Conservation (phyloP, 306 rosid genomes). For the Quercus ilex region DNA sequence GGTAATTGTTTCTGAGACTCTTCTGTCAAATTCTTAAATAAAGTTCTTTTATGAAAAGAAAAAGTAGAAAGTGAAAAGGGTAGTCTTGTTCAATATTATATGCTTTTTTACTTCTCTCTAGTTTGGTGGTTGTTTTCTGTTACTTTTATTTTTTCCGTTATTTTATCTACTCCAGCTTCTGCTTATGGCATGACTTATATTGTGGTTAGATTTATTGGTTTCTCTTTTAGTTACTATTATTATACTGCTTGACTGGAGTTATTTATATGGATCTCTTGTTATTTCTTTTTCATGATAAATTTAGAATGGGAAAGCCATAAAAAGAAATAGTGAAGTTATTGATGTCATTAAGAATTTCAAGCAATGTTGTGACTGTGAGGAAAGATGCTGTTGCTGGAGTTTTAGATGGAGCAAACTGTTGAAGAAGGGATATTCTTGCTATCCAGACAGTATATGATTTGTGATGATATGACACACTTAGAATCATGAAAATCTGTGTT, state of each 20-base stretch:
- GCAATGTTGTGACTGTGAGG: too few species aligned
- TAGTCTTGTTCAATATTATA: background rate
- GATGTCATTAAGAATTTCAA: background rate
- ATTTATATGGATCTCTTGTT: background rate
- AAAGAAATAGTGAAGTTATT: background rate
- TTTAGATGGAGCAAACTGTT: background rate
- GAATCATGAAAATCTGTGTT: background rate
- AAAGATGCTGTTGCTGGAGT: background rate
- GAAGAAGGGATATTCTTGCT: background rate
- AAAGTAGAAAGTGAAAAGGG: background rate
- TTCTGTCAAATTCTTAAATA: conserved; percentile 7
- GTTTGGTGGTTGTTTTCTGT: too few species aligned
- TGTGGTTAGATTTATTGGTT: background rate
- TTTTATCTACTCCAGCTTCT: background rate
- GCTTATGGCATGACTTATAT: background rate
- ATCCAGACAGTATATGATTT: too few species aligned
- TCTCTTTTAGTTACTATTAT: background rate
- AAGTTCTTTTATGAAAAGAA: background rate
- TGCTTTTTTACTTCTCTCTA: background rate
- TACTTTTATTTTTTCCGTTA: too few species aligned
- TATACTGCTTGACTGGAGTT: background rate
- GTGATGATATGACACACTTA: too few species aligned
- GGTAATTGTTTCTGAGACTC: conserved; percentile 38
- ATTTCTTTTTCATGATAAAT: background rate
- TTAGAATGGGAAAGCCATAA: background rate